Evolutionary conservation across 306 rosid species (phyloP).

Genomic region (Geum urbanum): DNA sequence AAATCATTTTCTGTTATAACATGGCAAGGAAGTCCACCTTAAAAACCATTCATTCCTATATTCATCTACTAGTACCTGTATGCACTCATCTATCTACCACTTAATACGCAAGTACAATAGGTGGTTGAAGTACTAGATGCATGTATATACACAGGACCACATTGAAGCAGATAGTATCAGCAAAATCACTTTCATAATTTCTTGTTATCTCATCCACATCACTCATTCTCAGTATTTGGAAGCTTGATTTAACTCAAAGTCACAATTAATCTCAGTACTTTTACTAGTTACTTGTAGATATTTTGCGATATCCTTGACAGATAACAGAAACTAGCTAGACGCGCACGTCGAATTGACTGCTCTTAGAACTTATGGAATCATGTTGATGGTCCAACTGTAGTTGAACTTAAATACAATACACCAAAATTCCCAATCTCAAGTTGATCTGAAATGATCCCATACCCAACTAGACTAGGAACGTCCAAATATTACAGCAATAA

Average conservation of each 20-base stretch:
- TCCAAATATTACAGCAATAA: background rate
- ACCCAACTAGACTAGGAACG: background rate
- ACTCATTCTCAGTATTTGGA: background rate
- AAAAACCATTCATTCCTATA: background rate
- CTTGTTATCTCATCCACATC: background rate
- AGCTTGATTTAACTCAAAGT: background rate
- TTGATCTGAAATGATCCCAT: background rate
- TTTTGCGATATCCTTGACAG: background rate
- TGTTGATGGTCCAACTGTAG: background rate
- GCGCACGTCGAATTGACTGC: too few relatives aligned
- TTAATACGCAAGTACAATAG: background rate
- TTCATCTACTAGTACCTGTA: background rate
- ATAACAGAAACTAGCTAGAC: too few relatives aligned
- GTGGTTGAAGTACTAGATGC: background rate
- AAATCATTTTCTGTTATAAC: background rate
- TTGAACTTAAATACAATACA: background rate
- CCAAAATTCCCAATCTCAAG: background rate
- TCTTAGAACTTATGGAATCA: background rate
- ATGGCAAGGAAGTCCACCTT: background rate
- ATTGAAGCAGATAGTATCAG: background rate
- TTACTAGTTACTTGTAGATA: too few relatives aligned
- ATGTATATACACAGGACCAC: background rate
- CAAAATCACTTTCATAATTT: background rate
- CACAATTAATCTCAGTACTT: background rate
- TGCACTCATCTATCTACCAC: background rate